phyloP scores from a whole-genome alignment of 2,329 filamentous ascomycete genomes.

The Colletotrichum chrysophilum region DNA sequence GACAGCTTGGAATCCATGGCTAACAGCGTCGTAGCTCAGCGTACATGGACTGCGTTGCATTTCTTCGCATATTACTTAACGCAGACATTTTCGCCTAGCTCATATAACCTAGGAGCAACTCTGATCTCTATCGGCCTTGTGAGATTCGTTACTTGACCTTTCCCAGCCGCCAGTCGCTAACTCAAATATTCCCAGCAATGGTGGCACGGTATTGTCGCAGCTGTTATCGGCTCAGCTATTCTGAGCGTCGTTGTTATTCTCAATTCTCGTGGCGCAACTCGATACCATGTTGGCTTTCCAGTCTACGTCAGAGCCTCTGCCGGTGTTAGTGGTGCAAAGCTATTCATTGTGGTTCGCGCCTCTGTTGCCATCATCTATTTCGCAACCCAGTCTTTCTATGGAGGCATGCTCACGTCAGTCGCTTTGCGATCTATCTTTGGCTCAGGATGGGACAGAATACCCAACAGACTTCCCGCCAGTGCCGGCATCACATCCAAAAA shows the following conservation, averaged over 20 bases:
- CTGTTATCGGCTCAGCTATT: slow-evolving; percentile 21
- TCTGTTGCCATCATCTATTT: slow-evolving; percentile 43
- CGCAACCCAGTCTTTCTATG: slow-evolving; percentile 39
- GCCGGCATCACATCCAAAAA: slow-evolving; percentile 55
- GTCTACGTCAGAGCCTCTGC: slow-evolving; percentile 36
- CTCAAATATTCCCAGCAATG: slow-evolving; percentile 15
- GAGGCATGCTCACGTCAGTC: slow-evolving; percentile 34
- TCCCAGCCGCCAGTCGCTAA: not conserved
- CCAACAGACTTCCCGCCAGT: slow-evolving; percentile 39
- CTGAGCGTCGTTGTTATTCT: slow-evolving; percentile 35
- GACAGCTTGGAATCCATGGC: rapidly evolving
- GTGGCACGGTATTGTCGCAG: slow-evolving; percentile 36
- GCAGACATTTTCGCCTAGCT: slow-evolving; percentile 36
- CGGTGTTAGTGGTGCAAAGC: slow-evolving; percentile 40
- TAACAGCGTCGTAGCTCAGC: slow-evolving; percentile 7
- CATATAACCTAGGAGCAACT: slow-evolving; percentile 34
- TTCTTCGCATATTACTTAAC: slow-evolving; percentile 38
- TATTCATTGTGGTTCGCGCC: slow-evolving; percentile 40
- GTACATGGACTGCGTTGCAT: slow-evolving; percentile 28
- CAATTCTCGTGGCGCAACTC: slow-evolving; percentile 36
- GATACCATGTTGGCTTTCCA: slow-evolving; percentile 40
- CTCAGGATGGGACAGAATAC: slow-evolving; percentile 34
- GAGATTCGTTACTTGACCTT: not conserved
- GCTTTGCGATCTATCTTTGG: slow-evolving; percentile 44
- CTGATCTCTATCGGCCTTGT: slow-evolving; percentile 35